Evolutionary conservation across 2,329 filamentous ascomycete genomes (phyloP).

Genomic region (Cladosporium cucumerinum): DNA sequence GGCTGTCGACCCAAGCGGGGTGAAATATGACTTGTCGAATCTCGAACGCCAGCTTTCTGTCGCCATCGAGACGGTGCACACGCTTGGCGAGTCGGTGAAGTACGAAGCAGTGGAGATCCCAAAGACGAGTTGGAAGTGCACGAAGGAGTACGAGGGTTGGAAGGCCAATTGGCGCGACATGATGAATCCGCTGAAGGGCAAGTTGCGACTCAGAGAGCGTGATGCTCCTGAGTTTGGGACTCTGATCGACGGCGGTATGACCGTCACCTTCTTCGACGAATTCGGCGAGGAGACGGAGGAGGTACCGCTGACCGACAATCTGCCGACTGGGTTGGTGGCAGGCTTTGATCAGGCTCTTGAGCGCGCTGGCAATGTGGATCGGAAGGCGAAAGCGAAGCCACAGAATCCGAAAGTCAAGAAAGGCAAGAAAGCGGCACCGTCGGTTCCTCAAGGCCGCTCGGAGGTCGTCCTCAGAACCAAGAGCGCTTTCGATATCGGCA

Average conservation of each 20-base stretch:
- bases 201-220: background rate
- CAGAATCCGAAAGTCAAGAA: background rate
- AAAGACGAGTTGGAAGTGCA: background rate
- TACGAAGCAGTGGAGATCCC: background rate
- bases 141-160: slow-evolving; percentile 4
- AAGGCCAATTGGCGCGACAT: background rate
- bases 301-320: background rate
- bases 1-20: background rate
- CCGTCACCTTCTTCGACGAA: background rate
- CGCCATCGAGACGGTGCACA: background rate
- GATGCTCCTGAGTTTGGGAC: background rate
- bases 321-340: background rate
- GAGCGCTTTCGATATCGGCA: background rate
- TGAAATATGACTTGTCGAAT: slow-evolving; percentile 1
- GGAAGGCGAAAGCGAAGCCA: background rate
- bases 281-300: background rate
- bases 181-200: background rate
- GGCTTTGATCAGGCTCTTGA: background rate
- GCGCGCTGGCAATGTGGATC: background rate
- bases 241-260: background rate
- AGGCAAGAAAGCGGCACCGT: background rate
- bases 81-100: background rate
- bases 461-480: background rate
- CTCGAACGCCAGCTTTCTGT: background rate
- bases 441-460: background rate